Conservation (phyloP, 257 asterid species). For the Mitragyna speciosa region DNA sequence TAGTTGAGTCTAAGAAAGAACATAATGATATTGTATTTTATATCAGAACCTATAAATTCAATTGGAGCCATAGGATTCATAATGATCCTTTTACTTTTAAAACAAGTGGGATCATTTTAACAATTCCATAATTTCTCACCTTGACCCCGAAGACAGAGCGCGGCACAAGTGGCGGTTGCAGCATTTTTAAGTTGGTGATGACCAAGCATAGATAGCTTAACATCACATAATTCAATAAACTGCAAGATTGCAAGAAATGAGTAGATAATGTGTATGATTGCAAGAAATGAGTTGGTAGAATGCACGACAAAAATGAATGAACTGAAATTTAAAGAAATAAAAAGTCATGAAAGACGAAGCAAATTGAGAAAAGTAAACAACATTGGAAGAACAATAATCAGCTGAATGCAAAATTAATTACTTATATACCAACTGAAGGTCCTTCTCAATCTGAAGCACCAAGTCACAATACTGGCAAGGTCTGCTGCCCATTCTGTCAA, state of each 20-base stretch:
- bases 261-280: background rate
- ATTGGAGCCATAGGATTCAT: background rate
- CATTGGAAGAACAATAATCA: too few species aligned
- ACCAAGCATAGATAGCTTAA: conserved; percentile 73
- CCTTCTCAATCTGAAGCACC: conserved; percentile 56
- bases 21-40: background rate
- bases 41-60: background rate
- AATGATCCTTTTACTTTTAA: background rate
- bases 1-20: too few species aligned
- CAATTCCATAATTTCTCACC: conserved; percentile 41
- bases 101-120: background rate
- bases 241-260: conserved; percentile 23
- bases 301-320: background rate
- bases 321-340: conserved; percentile 6
- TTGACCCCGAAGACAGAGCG: conserved; percentile 82
- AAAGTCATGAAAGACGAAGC: background rate
- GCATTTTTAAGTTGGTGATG: conserved; percentile 93
- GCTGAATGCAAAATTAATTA: background rate
- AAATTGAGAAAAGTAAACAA: background rate
- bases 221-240: conserved; percentile 65
- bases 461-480: conserved; percentile 77
- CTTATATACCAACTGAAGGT: conserved; percentile 55
- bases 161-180: conserved; percentile 79
- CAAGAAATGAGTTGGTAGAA: conserved; percentile 10
- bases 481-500: conserved; percentile 40